phyloP scores from a whole-genome alignment of 495 filamentous ascomycete species.

The Penicillium canescens region DNA sequence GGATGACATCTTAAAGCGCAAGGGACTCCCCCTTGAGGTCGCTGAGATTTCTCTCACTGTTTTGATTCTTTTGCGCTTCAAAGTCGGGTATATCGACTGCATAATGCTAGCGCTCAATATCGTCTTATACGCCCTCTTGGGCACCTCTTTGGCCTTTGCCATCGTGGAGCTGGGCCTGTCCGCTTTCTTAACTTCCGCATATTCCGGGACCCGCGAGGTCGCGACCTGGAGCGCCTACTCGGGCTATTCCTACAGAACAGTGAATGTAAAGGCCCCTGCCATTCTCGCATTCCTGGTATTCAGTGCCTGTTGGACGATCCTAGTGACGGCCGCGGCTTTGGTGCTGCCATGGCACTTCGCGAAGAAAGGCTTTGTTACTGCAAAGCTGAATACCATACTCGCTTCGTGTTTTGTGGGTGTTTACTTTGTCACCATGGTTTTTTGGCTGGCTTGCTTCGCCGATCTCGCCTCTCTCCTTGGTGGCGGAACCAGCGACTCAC shows the following conservation, averaged over 20 bases:
- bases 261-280: conserved; percentile 17
- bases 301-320: conserved; percentile 24
- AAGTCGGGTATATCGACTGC: not conserved
- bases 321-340: conserved; percentile 16
- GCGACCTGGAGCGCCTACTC: conserved; percentile 7
- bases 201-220: not conserved
- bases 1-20: conserved; percentile 9
- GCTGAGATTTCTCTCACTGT: not conserved
- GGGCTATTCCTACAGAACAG: conserved; percentile 9
- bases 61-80: not conserved
- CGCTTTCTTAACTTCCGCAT: conserved; percentile 17
- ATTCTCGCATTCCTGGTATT: conserved; percentile 30
- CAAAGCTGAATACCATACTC: conserved; percentile 23
- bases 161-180: conserved; percentile 29
- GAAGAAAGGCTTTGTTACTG: conserved; percentile 14
- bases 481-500: conserved; percentile 4
- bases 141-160: conserved; percentile 21
- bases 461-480: conserved; percentile 22
- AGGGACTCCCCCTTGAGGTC: conserved; percentile 4
- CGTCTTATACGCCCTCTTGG: conserved; percentile 23
- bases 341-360: conserved; percentile 25
- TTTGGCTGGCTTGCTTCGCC: conserved; percentile 36
- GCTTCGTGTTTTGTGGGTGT: conserved; percentile 17
- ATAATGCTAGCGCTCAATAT: conserved; percentile 30
- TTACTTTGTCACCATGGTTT: conserved; percentile 33